Base-by-base conservation (phyloP, 805 yeast genomes). In the Starmerella kuoi region DNA sequence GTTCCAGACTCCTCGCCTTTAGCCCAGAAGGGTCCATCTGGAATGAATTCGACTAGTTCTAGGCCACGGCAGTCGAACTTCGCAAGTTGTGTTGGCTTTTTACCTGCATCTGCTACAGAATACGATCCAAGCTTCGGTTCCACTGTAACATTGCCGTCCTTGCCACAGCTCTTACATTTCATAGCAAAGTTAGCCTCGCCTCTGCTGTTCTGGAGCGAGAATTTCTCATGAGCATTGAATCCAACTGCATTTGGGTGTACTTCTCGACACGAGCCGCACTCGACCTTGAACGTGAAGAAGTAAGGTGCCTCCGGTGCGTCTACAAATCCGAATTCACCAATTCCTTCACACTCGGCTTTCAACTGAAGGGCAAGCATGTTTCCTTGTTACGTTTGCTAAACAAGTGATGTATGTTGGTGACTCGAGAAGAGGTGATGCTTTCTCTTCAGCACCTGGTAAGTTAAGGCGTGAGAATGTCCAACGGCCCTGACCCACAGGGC, bases 41-140 rank as follows among this genome's bases (percentile, higher is more conserved):
- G 82, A 15, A 74, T 59, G 50, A 85, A 86, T 42, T 74, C 74
- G 8, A 66, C 64, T 25, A 86, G 64, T 39, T 83, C 93, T 32
- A 84, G 60, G 3, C 98, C 98, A 53, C 98, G 74, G 37, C 86
- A 72, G 55, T 91, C 97, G 42, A 91, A 73, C 32, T 75, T 75
- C 24, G 86, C 64, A 24, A 87, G 55, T 2, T 59, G 58, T 7
- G 65, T 70, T 34, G 66, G 57, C 50, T 69, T 65, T 4, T 68
- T 71, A 24, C 55, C 40, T 26, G 39, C 18, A 8, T 17, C 22
- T 11, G 71, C 79, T 2, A 48, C 48, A 1, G 63, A 59, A 48
- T 66, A 65, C 5, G 36, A 28, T 21, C 45, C 46, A 7, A 43
- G 40, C 8, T 61, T 32, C 19, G 54, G 52, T 18, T 54, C 40